Evolutionary conservation across 345 rosid genomes (phyloP).

Genomic region (Populus alba): DNA sequence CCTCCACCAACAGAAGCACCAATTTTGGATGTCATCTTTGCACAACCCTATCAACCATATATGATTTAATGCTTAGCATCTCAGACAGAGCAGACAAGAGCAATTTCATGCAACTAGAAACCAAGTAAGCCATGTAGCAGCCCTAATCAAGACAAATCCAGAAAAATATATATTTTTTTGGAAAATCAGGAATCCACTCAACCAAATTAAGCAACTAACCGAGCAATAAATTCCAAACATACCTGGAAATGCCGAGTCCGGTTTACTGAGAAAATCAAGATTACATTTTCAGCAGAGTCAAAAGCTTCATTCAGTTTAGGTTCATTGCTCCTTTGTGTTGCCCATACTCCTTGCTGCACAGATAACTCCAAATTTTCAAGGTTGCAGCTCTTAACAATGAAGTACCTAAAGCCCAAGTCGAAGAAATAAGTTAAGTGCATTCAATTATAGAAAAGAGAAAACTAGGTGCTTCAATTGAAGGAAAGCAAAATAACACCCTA

Average conservation of each 20-base stretch:
- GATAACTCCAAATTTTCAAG: constrained; percentile 94
- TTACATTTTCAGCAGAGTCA: constrained; percentile 85
- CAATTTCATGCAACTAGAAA: background rate
- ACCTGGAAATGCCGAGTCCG: constrained; percentile 98
- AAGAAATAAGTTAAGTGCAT: constrained; percentile 18
- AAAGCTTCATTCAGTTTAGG: constrained; percentile 96
- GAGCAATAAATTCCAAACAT: constrained; percentile 22
- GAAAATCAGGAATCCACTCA: background rate
- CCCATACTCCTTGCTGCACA: constrained; percentile 99
- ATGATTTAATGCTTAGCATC: constrained; percentile 12
- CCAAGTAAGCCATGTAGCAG: background rate
- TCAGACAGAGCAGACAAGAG: constrained; percentile 6
- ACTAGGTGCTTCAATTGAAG: background rate
- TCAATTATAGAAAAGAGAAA: constrained; percentile 8
- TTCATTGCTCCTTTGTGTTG: constrained; percentile 99
- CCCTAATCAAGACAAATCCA: background rate
- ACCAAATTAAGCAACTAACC: background rate
- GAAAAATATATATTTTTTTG: background rate
- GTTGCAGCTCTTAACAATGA: constrained; percentile 94
- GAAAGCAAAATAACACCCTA: background rate
- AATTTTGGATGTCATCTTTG: constrained; percentile 94
- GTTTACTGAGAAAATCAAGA: constrained; percentile 91
- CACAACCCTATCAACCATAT: constrained; percentile 72
- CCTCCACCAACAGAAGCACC: constrained; percentile 91
- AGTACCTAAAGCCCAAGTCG: constrained; percentile 62